Evolutionary conservation across 257 asterid genomes (phyloP), one percentile per base, ranked within the genome.

Genomic region (Rhazya stricta): DNA sequence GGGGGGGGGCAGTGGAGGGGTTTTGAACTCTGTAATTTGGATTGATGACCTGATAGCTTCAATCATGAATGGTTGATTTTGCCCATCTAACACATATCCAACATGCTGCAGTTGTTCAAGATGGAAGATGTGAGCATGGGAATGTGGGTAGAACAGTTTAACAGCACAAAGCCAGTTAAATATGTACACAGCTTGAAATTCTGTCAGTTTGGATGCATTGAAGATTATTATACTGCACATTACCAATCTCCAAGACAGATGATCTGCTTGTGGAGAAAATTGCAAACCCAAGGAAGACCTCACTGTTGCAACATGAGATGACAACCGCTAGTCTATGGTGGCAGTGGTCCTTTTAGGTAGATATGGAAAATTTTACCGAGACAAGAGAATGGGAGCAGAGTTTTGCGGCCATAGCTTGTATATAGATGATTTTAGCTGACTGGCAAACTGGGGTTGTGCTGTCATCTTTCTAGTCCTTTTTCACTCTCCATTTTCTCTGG

Each of bases 71-170:
- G 34, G 25, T 34, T 63, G 34, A 34, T 9, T 30, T 37, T 46
- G 41, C 56, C 25, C 4, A 60, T 74, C 23, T 30, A 25, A 70
- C 66, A 27, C 21, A 67, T 46, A 15, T 11, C 69, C 75, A 45
- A 12, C 46, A 32, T 48, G 74, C 45, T 60, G 75, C 92, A 94
- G 97, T 80, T 94, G 80, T 94, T 94, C 86, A 94, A 94, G 86
- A 94, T 94, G 98, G 98, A 94, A 84, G 97, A 94, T 36, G 97
- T 94, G 78, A 91, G 96, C 91, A 90, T 94, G 96, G 98, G 98
- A 79, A 90, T 88, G 97, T 94, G 98, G 98, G 97, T 94, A 32
- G 91, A 91, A 79, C 83, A 86, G 80, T 91, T 84, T 83, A 94
- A 91, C 87, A 81, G 79, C 78, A 76, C 93, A 48, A 86, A 67